Evolutionary conservation across 148 eudicot species (phyloP).

Genomic region (Cornus controversa): DNA sequence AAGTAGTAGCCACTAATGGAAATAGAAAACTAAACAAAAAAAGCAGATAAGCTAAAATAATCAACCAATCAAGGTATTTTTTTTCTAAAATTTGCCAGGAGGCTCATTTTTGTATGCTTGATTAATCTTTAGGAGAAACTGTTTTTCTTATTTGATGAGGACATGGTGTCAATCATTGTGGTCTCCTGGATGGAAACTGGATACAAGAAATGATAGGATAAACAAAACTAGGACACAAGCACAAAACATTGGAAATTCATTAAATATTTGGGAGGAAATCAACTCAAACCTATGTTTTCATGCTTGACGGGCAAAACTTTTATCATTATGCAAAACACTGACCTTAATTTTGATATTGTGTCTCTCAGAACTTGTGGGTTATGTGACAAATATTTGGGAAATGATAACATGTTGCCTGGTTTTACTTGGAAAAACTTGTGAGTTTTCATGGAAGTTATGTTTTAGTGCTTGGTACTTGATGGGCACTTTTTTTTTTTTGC

Average conservation of each 20-base stretch:
- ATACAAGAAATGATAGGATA: not conserved
- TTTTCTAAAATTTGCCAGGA: not conserved
- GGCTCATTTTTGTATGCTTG: too few species aligned
- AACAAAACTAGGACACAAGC: not conserved
- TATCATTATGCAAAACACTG: too few species aligned
- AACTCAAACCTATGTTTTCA: too few species aligned
- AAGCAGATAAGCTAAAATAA: not conserved
- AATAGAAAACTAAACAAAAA: not conserved
- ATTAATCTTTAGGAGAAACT: not conserved
- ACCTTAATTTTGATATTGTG: too few species aligned
- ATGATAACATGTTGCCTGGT: not conserved
- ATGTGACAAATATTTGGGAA: too few species aligned
- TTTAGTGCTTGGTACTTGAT: not conserved
- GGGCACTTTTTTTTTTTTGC: not conserved
- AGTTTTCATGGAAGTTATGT: not conserved
- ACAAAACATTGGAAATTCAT: not conserved
- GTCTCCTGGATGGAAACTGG: not conserved
- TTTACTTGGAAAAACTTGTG: not conserved
- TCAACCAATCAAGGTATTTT: too few species aligned
- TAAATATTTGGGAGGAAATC: not conserved
- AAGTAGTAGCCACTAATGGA: not conserved
- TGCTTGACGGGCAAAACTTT: too few species aligned
- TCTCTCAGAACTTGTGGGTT: too few species aligned
- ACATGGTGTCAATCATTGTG: not conserved
- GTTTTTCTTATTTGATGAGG: not conserved